Evolutionary conservation across 208 protist genomes (phyloP), one percentile per base, ranked within the genome.

Genomic region (Trypanosomatidae sp.): DNA sequence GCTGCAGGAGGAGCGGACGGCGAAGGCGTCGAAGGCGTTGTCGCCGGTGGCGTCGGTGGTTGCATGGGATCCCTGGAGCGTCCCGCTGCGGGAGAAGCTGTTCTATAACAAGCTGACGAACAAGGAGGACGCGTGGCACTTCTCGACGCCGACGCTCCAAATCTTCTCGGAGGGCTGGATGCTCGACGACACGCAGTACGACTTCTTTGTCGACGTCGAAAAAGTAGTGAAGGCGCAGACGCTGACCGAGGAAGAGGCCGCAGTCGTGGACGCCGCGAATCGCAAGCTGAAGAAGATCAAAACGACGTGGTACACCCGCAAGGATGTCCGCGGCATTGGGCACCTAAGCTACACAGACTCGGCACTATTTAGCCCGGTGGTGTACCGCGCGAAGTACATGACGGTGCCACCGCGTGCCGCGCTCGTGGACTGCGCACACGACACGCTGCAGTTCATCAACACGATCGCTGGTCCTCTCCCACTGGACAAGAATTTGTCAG

Each of bases 41-140:
- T 86, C 60, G 79, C 74, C 2, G n/a, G n/a, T n/a, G n/a, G n/a
- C n/a, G n/a, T n/a, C n/a, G n/a, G n/a, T n/a, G n/a, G n/a, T n/a
- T n/a, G n/a, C n/a, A n/a, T 85, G 84, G 66, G 92, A 96, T 50
- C 92, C 92, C 6, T 96, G 92, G 90, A 74, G 70, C 46, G 25
- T 92, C 1, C 86, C 87, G 7, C 68, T 96, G 41, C 65, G 66
- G 19, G 73, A 81, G 47, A 62, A 66, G 53, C 65, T 86, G 67
- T 90, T 94, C 62, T 71, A 66, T 49, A 36, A 81, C 30, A 80
- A 80, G 33, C 82, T 93, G 19, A 56, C 13, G 0, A 49, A 69
- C 25, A 75, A 53, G 28, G 1, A 67, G 9, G 67, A 77, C 47
- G 25, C 39, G 25, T 87, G 83, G 59, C 70, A 75, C 66, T 80